Percentiles rank a stretch among this genome's conserved stretches.
These are phyloP conservation scores for Rutidosis leptorrhynchoides DNA, from an alignment of 129 eudicot species.

Conservation along the genomic window DNA sequence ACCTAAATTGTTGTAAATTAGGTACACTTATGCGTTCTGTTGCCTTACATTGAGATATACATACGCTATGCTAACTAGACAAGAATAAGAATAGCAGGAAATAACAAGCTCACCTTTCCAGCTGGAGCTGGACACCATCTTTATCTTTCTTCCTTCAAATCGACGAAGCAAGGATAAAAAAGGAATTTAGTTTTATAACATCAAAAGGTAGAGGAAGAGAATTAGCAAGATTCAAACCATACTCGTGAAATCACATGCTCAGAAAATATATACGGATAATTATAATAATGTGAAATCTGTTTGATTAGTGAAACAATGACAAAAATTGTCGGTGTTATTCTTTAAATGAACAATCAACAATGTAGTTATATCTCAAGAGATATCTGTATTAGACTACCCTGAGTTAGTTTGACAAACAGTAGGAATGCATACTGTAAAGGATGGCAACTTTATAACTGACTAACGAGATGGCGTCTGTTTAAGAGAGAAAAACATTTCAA, in stretches of 20 bases:
- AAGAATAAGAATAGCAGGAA: not conserved
- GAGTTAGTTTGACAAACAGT: no score
- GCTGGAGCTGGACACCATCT: slow-evolving; percentile 88
- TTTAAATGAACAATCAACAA: not conserved
- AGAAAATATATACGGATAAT: no score
- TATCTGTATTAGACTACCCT: not conserved
- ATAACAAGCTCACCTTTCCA: slow-evolving; percentile 65
- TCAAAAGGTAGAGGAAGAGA: not conserved
- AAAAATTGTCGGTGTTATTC: not conserved
- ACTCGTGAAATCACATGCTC: no score
- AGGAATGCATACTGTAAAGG: not conserved
- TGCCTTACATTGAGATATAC: not conserved
- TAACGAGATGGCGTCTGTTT: not conserved
- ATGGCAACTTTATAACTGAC: not conserved
- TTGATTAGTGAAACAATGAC: no score
- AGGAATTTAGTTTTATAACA: not conserved
- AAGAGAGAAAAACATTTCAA: no score
- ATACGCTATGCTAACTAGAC: not conserved
- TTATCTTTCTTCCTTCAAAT: slow-evolving; percentile 74
- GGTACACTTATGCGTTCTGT: not conserved
- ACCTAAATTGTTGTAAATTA: no score
- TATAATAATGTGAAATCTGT: not conserved
- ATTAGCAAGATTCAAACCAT: slow-evolving; percentile 3
- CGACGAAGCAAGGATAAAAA: slow-evolving; percentile 15
- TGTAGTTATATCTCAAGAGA: not conserved